Evolutionary conservation across 129 eudicot genomes (phyloP).

Genomic region (Lactuca sativa): DNA sequence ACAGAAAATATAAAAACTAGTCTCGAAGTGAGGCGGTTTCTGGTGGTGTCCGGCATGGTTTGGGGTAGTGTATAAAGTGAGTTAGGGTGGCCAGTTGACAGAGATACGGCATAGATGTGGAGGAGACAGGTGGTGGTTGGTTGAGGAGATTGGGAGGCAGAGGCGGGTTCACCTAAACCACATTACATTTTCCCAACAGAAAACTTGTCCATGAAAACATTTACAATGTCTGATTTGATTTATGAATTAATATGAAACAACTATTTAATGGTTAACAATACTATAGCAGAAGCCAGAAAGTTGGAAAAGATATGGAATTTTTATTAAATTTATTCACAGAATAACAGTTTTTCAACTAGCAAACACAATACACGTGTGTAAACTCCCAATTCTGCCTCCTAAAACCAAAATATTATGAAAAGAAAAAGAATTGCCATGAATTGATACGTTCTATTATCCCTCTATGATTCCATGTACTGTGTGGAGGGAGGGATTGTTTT

Average conservation of each 20-base stretch:
- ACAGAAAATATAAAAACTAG: too few species aligned
- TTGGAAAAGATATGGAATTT: neutral
- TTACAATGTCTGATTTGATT: neutral
- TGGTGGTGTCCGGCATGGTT: too few species aligned
- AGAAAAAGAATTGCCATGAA: neutral
- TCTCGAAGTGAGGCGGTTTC: too few species aligned
- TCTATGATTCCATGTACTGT: slow-evolving; percentile 57
- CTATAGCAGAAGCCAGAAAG: neutral
- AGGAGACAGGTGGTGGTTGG: too few species aligned
- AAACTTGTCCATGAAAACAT: neutral
- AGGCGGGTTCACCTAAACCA: too few species aligned
- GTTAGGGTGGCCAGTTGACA: too few species aligned
- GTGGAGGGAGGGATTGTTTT: slow-evolving; percentile 66
- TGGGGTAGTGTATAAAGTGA: too few species aligned
- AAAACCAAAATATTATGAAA: slow-evolving; percentile 3
- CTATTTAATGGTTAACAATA: too few species aligned
- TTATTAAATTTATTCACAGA: neutral
- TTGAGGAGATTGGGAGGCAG: too few species aligned
- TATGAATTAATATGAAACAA: neutral
- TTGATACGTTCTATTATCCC: neutral
- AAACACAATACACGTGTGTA: neutral
- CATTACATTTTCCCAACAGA: neutral
- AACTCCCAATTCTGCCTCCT: too few species aligned
- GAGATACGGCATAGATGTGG: too few species aligned
- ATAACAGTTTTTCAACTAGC: neutral